phyloP scores from a whole-genome alignment of 768 basidiomycete genomes.

The Tulasnella calospora region DNA sequence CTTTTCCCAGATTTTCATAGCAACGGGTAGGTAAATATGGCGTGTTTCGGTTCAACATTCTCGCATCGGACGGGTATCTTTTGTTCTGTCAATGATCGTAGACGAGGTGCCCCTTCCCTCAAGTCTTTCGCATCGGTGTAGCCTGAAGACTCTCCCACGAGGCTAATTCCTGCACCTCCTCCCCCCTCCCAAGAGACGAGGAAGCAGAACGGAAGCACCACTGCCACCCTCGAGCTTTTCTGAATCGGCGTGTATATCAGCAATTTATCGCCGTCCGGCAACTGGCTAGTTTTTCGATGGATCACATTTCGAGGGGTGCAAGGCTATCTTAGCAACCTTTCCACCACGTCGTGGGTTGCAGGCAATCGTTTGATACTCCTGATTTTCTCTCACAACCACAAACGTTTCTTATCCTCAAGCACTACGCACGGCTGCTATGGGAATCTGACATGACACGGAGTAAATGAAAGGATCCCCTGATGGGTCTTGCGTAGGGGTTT shows the following conservation, averaged over 20 bases:
- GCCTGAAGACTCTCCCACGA: not conserved
- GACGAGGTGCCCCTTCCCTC: not conserved
- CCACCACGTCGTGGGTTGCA: not conserved
- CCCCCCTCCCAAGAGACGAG: not conserved
- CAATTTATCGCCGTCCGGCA: slow-evolving; percentile 3
- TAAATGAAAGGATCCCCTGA: not conserved
- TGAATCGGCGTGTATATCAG: slow-evolving; percentile 10
- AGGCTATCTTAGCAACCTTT: not conserved
- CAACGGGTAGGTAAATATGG: not conserved
- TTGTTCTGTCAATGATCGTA: not conserved
- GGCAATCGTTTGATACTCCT: not conserved
- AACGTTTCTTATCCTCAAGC: slow-evolving; percentile 1
- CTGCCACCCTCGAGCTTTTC: not conserved
- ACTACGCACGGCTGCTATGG: slow-evolving; percentile 2
- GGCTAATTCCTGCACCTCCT: not conserved
- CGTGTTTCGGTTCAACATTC: not conserved
- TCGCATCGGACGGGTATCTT: not conserved
- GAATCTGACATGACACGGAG: not conserved
- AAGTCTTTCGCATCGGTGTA: not conserved
- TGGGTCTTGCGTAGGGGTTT: not conserved
- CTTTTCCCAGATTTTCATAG: not conserved
- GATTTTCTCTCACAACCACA: not conserved
- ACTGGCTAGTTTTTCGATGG: not conserved
- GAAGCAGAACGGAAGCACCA: slow-evolving; percentile 4
- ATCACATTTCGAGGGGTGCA: not conserved